A percentile compares a stretch with the other conserved stretches of the same genome.
These are phyloP conservation scores for Tylopilus sp. DNA, from an alignment of 768 basidiomycete genomes.

Conservation along the genomic window DNA sequence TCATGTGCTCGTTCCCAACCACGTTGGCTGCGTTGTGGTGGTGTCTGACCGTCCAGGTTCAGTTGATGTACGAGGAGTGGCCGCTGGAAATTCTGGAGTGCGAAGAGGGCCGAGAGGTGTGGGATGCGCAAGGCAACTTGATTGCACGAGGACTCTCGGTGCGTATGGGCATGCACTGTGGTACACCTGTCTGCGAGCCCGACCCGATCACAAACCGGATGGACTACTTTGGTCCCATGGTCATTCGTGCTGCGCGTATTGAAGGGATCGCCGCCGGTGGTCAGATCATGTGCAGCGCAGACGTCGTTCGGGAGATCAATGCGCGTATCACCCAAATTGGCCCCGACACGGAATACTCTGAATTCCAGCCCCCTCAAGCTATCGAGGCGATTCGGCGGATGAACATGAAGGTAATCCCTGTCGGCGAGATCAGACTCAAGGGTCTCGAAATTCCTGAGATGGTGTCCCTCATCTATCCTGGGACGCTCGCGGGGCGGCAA, in stretches of 20 bases:
- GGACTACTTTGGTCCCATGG: constrained; percentile 98
- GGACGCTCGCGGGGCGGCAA: constrained; percentile 65
- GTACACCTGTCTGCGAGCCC: constrained; percentile 81
- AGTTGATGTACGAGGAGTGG: constrained; percentile 82
- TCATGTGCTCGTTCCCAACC: constrained; percentile 97
- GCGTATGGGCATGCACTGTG: constrained; percentile 97
- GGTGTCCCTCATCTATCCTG: constrained; percentile 82
- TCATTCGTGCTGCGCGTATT: constrained; percentile 89
- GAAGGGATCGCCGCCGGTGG: constrained; percentile 82
- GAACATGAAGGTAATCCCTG: constrained; percentile 63
- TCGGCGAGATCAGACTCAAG: constrained; percentile 92
- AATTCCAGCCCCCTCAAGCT: constrained; percentile 52
- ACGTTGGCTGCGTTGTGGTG: constrained; percentile 85
- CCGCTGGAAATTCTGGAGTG: constrained; percentile 91
- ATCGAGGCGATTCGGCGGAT: constrained; percentile 74
- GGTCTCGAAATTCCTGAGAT: constrained; percentile 90
- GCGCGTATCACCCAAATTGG: constrained; percentile 55
- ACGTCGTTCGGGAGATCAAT: constrained; percentile 78
- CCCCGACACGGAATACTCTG: constrained; percentile 58
- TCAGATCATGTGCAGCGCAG: constrained; percentile 88
- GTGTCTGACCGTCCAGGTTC: constrained; percentile 81
- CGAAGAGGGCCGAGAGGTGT: constrained; percentile 82
- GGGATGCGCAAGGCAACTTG: constrained; percentile 60
- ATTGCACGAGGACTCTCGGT: constrained; percentile 89
- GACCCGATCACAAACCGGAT: constrained; percentile 92